Percentiles rank a stretch among this genome's conserved stretches.
Evolutionary conservation across 1,284 basidiomycete genomes (phyloP).

Genomic region (Pseudozyma flocculosa): DNA sequence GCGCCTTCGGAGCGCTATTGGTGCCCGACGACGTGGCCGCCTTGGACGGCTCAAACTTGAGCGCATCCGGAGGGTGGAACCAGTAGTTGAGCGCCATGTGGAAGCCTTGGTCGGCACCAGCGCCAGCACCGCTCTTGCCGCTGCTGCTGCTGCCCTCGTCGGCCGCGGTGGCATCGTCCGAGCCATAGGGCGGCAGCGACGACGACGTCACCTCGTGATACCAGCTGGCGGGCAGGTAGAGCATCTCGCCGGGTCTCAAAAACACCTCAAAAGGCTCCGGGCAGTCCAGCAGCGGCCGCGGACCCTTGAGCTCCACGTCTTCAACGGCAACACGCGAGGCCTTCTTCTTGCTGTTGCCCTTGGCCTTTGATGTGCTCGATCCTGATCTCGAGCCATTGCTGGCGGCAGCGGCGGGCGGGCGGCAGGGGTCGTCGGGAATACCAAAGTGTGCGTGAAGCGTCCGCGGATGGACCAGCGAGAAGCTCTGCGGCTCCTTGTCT

Average conservation of each 20-base stretch:
- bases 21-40: neutral
- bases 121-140: too few species aligned
- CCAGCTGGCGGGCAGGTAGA: slow-evolving; percentile 56
- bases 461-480: slow-evolving; percentile 44
- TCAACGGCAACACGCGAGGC: too few species aligned
- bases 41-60: slow-evolving; percentile 22
- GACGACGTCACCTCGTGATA: slow-evolving; percentile 56
- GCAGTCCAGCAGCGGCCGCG: slow-evolving; percentile 29
- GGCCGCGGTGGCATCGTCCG: neutral
- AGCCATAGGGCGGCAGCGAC: neutral
- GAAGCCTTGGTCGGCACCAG: too few species aligned
- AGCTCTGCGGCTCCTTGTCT: slow-evolving; percentile 49
- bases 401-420: slow-evolving; percentile 1
- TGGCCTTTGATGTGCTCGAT: neutral
- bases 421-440: slow-evolving; percentile 23
- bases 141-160: slow-evolving; percentile 3
- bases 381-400: neutral
- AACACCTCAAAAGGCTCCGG: slow-evolving; percentile 50
- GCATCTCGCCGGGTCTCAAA: slow-evolving; percentile 52
- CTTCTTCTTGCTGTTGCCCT: neutral
- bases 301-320: too few species aligned
- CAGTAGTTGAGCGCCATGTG: slow-evolving; percentile 58
- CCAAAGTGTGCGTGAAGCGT: slow-evolving; percentile 42
- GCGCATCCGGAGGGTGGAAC: slow-evolving; percentile 55
- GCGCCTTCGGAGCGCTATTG: slow-evolving; percentile 3